Base-by-base conservation (phyloP, 192 early-diverging fungal species). In the Chytriomyces confervae region DNA sequence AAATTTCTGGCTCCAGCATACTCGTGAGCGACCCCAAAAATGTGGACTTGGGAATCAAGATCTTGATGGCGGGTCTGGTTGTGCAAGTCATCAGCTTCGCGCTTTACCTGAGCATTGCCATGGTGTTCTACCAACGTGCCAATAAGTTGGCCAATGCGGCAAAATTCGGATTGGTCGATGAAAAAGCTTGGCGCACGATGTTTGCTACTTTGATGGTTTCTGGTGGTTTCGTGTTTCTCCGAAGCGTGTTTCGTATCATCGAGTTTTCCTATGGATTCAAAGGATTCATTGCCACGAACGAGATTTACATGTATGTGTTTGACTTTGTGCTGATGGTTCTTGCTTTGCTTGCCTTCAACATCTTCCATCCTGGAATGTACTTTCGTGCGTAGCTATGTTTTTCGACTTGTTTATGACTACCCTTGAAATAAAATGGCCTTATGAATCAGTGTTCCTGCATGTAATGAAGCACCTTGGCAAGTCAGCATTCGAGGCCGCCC, bases 181-280 rank as follows among this genome's bases (percentile, higher is more conserved):
- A 36, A 36, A 36, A 36, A 36, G 36, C 36, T 36, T 36, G 36
- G 36, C 36, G 36, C 36, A 36, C 16, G 23, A 9, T 68, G 62
- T 66, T 24, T 79, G 4, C 36, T 4, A 29, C 61, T 11, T 27
- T 50, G 8, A 45, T 61, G n/a, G 13, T 51, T 5, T 63, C 27
- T 23, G 47, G 36, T 29, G 24, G 60, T 16, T 16, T 20, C 48
- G 53, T 62, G 43, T 65, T 62, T 65, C 16, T 79, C 20, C 77
- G 80, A 18, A 71, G 66, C 24, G 57, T 70, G 16, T 81, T 67
- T 57, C 79, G 80, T 53, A 70, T 82, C 29, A 51, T 82, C 74
- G 80, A 82, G 50, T 78, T 82, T 49, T n/a, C 69, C 6, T 11
- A 66, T 20, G 77, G 77, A 24, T 80, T 66, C 61, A 51, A 81